Conservation (phyloP, 345 rosid species). For the Adansonia digitata region DNA sequence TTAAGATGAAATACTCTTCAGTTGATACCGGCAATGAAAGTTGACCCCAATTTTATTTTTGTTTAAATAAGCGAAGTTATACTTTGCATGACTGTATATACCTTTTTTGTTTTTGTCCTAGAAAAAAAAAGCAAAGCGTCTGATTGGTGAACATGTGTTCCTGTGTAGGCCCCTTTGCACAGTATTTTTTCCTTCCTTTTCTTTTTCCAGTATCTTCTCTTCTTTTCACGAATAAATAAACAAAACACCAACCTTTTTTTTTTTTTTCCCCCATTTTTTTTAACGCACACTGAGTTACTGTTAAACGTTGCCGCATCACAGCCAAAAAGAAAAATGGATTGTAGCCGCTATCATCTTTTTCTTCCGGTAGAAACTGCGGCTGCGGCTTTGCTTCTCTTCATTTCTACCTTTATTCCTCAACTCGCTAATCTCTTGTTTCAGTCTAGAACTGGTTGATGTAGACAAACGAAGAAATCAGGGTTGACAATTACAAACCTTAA, state of each 20-base stretch:
- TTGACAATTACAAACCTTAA: neutral
- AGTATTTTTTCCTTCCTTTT: no score
- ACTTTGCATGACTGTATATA: no score
- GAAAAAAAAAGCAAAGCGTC: neutral
- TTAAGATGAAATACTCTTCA: no score
- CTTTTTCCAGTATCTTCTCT: no score
- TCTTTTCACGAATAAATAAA: no score
- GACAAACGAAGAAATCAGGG: neutral
- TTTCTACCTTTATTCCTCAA: neutral
- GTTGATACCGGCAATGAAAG: no score
- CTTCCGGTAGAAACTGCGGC: neutral
- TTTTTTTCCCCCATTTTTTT: neutral
- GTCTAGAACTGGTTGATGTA: neutral
- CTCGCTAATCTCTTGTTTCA: neutral
- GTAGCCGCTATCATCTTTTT: neutral
- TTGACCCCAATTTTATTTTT: no score
- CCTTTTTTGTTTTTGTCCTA: no score
- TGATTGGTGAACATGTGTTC: neutral
- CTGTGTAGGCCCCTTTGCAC: neutral
- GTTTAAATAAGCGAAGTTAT: no score
- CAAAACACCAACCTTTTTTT: neutral
- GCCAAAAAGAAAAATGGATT: no score
- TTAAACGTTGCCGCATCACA: neutral
- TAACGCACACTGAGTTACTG: neutral
- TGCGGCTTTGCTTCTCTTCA: neutral